Evolutionary conservation across 73 alveolate species (phyloP).

Genomic region (Stentor roeselii): DNA sequence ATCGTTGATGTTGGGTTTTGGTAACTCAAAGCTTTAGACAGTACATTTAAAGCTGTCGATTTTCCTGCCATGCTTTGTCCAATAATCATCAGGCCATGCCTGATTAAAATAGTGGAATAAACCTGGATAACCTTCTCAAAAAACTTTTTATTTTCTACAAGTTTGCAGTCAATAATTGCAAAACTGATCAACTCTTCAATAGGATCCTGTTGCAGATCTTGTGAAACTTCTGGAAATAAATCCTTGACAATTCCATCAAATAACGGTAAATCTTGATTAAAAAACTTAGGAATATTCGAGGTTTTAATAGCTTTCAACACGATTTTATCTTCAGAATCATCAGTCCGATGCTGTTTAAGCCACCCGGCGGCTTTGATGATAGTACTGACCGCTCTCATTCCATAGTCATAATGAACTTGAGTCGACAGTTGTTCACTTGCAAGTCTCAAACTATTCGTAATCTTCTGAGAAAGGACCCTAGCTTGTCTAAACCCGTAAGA

Average conservation of each 20-base stretch:
- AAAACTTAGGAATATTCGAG: constrained; percentile 95
- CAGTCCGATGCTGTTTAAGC: constrained; percentile 78
- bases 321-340: constrained; percentile 81
- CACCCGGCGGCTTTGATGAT: constrained; percentile 97
- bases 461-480: constrained; percentile 80
- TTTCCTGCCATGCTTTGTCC: constrained; percentile 96
- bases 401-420: constrained; percentile 95
- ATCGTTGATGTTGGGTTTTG: constrained; percentile 51
- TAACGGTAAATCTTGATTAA: constrained; percentile 91
- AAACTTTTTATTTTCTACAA: constrained; percentile 72
- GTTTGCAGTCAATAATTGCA: constrained; percentile 50
- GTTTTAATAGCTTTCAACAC: constrained; percentile 93
- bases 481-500: constrained; percentile 94
- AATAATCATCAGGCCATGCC: constrained; percentile 99
- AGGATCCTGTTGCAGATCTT: constrained; percentile 70
- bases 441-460: constrained; percentile 80
- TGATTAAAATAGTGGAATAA: constrained; percentile 91
- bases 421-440: constrained; percentile 94
- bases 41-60: constrained; percentile 71
- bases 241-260: constrained; percentile 92
- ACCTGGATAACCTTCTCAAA: constrained; percentile 81
- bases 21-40: constrained; percentile 48
- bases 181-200: constrained; percentile 63
- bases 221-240: constrained; percentile 90
- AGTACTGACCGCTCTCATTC: constrained; percentile 98